Conservation (phyloP, 2,329 filamentous ascomycete genomes). For the Aspergillus tamarii region DNA sequence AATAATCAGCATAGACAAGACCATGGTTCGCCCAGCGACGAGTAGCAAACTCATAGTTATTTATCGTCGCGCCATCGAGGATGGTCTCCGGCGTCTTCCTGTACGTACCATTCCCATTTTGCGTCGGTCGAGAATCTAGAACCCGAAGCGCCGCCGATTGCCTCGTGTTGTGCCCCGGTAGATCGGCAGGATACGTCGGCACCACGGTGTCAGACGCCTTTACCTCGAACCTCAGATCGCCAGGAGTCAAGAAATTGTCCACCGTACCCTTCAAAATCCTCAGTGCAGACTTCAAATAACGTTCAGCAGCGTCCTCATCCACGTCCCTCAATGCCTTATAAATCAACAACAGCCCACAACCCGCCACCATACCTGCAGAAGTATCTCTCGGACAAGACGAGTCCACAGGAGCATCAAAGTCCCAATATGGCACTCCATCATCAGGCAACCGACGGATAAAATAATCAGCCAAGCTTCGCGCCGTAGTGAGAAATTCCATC, state of each 20-base stretch:
- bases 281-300: conserved; percentile 13
- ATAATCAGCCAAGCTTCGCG: conserved; percentile 50
- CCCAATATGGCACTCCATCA: conserved; percentile 52
- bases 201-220: background rate
- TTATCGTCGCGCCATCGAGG: conserved; percentile 47
- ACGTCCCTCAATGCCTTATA: conserved; percentile 31
- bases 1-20: conserved; percentile 50
- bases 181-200: background rate
- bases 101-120: background rate
- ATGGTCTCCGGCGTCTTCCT: conserved; percentile 43
- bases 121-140: conserved; percentile 4
- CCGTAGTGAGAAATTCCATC: conserved; percentile 39
- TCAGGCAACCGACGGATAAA: conserved; percentile 48
- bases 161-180: background rate
- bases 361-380: conserved; percentile 47
- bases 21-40: conserved; percentile 45
- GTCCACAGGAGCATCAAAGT: conserved; percentile 53
- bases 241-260: conserved; percentile 13
- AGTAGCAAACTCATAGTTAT: conserved; percentile 46
- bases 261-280: conserved; percentile 15
- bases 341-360: conserved; percentile 46
- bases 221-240: conserved; percentile 4
- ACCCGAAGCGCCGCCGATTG: conserved; percentile 6
- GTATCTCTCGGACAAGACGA: conserved; percentile 35
- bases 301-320: background rate